A percentile compares a stretch with the other conserved stretches of the same genome.
Evolutionary conservation across 148 eudicot species (phyloP).

Genomic region (Rhododendron henanense): DNA sequence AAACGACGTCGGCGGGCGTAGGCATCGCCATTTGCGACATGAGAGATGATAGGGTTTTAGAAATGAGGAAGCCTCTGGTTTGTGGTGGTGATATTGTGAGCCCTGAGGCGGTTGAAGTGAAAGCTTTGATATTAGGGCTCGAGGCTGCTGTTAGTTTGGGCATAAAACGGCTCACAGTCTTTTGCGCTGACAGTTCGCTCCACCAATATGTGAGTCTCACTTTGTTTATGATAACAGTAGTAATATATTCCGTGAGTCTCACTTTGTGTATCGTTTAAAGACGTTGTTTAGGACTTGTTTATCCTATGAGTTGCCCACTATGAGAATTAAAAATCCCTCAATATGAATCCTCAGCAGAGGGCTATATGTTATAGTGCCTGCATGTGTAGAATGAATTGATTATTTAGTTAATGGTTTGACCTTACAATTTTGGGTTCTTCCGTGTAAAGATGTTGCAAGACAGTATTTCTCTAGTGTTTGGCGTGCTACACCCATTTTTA

Average conservation of each 20-base stretch:
- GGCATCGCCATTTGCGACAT: constrained; percentile 57
- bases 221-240: not conserved
- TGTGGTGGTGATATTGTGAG: constrained; percentile 15
- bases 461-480: not conserved
- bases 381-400: not conserved
- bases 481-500: not conserved
- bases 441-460: not conserved
- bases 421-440: not conserved
- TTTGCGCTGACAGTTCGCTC: constrained; percentile 28
- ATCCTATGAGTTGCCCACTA: not conserved
- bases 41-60: constrained; percentile 37
- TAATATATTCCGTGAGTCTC: constrained; percentile 32
- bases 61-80: constrained; percentile 40
- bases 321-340: not conserved
- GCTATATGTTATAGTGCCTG: not conserved
- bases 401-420: not conserved
- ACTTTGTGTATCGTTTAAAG: not conserved
- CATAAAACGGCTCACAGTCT: constrained; percentile 34
- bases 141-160: constrained; percentile 40
- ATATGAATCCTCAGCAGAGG: not conserved
- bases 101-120: constrained; percentile 30
- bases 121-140: constrained; percentile 61
- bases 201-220: constrained; percentile 45
- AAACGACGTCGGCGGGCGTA: constrained; percentile 27
- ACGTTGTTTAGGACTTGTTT: not conserved